Evolutionary conservation across 352 stramenopile genomes (phyloP).

Genomic region (Globisporangium okanoganense): DNA sequence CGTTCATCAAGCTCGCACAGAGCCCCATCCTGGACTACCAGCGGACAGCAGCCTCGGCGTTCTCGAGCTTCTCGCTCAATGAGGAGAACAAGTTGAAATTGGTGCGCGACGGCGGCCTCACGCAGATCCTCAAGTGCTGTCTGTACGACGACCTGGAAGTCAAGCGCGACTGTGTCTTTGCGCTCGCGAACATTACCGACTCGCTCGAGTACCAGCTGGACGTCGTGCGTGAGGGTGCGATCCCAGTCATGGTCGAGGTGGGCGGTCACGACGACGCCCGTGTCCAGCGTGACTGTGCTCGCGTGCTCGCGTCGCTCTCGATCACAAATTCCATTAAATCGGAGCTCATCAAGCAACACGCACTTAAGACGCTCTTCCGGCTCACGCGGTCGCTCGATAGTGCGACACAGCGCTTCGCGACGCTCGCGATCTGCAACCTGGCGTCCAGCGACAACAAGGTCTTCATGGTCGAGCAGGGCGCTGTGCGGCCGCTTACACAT

Average conservation of each 20-base stretch:
- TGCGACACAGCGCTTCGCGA: constrained; percentile 92
- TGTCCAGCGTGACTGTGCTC: constrained; percentile 91
- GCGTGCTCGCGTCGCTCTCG: constrained; percentile 90
- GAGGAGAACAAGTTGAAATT: constrained; percentile 94
- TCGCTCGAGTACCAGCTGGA: constrained; percentile 88
- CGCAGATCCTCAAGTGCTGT: constrained; percentile 89
- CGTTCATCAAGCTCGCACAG: constrained; percentile 91
- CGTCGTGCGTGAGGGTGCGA: constrained; percentile 84
- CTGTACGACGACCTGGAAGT: constrained; percentile 91
- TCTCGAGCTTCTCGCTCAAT: constrained; percentile 91
- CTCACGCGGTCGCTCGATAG: constrained; percentile 92
- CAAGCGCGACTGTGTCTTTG: constrained; percentile 90
- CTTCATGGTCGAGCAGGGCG: constrained; percentile 89
- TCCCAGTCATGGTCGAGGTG: constrained; percentile 74
- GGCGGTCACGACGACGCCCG: constrained; percentile 82
- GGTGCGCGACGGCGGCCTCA: constrained; percentile 89
- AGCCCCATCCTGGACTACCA: constrained; percentile 90
- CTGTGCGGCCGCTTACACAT: constrained; percentile 92
- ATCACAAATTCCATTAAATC: constrained; percentile 81
- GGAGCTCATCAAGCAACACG: constrained; percentile 80
- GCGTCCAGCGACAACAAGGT: constrained; percentile 76
- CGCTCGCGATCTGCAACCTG: constrained; percentile 94
- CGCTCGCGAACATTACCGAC: constrained; percentile 92
- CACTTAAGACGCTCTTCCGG: constrained; percentile 89
- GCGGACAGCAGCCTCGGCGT: constrained; percentile 90